phyloP scores from a whole-genome alignment of 345 rosid species.

The Dovyalis caffra region DNA sequence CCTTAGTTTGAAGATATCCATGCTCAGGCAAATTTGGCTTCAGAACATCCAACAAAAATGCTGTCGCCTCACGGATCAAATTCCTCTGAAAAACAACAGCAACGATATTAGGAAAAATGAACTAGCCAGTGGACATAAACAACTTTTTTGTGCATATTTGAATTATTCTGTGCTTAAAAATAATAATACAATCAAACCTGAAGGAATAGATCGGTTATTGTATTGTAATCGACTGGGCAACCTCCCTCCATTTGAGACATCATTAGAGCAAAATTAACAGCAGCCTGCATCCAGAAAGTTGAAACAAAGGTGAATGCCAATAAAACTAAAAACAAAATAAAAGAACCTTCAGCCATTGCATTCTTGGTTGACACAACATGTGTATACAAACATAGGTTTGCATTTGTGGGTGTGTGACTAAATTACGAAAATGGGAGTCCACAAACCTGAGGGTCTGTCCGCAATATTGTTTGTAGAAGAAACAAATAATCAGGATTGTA shows the following conservation, averaged over 20 bases:
- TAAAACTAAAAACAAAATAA: background rate
- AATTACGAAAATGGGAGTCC: background rate
- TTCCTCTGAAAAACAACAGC: constrained; percentile 56
- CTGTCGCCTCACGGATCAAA: constrained; percentile 92
- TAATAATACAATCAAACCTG: constrained; percentile 53
- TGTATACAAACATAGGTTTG: background rate
- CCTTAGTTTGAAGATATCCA: constrained; percentile 86
- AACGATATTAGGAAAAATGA: background rate
- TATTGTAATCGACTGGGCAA: constrained; percentile 87
- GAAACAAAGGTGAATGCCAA: background rate
- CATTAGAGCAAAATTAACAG: constrained; percentile 93
- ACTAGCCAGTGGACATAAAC: background rate
- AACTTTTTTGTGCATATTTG: background rate
- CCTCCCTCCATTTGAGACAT: constrained; percentile 99
- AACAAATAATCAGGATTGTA: constrained; percentile 93
- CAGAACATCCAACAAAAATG: constrained; percentile 84
- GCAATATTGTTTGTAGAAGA: constrained; percentile 95
- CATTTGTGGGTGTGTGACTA: background rate
- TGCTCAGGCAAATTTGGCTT: constrained; percentile 93
- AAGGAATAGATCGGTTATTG: constrained; percentile 94
- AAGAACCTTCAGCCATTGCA: background rate
- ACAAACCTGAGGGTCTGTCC: constrained; percentile 90
- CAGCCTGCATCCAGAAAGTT: constrained; percentile 57
- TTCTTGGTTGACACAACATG: background rate
- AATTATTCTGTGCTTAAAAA: background rate